These are phyloP conservation scores for Botrytis medusae DNA, from an alignment of 2,329 filamentous ascomycete genomes.

Conservation along the genomic window DNA sequence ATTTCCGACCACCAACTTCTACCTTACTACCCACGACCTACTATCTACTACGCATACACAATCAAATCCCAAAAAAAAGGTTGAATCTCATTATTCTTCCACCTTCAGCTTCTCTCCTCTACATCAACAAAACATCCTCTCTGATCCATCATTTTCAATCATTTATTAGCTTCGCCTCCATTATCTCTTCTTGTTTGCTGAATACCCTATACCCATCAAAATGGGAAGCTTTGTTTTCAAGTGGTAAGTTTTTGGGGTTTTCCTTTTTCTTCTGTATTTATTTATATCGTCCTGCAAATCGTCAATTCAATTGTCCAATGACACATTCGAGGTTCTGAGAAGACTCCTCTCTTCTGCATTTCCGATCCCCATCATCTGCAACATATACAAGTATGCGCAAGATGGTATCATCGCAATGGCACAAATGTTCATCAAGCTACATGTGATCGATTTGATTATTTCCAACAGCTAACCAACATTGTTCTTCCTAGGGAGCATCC, in stretches of 20 bases:
- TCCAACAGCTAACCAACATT: background rate
- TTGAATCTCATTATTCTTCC: constrained; percentile 1
- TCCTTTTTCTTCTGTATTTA: background rate
- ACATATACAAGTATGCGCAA: background rate
- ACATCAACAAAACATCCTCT: background rate
- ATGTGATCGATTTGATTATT: background rate
- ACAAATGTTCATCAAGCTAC: background rate
- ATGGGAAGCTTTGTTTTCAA: constrained; percentile 43
- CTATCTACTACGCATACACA: background rate
- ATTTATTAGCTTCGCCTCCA: background rate
- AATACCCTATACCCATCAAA: constrained; percentile 23
- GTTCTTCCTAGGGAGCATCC: constrained; percentile 72
- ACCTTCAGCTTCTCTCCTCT: background rate
- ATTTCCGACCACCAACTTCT: constrained; percentile 17
- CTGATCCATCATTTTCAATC: background rate
- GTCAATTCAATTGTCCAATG: background rate
- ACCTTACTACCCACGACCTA: background rate
- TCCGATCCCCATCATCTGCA: background rate
- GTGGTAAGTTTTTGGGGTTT: constrained; percentile 35
- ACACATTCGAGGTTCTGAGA: background rate
- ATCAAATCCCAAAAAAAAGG: background rate
- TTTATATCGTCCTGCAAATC: background rate
- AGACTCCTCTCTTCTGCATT: background rate
- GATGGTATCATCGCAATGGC: background rate
- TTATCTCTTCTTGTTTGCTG: background rate